phyloP scores from a whole-genome alignment of 768 basidiomycete species.

The Tricholoma sp. region DNA sequence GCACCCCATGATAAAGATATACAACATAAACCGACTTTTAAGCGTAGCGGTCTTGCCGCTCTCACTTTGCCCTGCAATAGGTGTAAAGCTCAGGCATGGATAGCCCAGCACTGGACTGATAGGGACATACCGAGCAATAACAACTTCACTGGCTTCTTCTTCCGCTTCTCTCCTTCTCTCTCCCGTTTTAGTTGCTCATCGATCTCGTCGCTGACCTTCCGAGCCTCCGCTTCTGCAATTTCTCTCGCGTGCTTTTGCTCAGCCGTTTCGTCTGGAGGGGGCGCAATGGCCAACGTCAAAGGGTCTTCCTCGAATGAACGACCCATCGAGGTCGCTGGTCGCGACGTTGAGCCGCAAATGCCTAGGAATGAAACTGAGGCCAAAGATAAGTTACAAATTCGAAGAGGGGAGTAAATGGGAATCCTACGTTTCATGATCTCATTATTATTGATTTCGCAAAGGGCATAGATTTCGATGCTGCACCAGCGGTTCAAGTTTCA shows the following conservation, averaged over 20 bases:
- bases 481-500: conserved; percentile 2
- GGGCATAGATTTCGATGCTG: conserved; percentile 11
- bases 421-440: conserved; percentile 6
- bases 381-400: conserved; percentile 4
- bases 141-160: conserved; percentile 66
- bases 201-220: conserved; percentile 63
- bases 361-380: conserved; percentile 9
- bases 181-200: conserved; percentile 70
- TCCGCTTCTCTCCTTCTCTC: conserved; percentile 50
- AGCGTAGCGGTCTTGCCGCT: conserved; percentile 78
- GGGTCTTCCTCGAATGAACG: conserved; percentile 53
- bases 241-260: conserved; percentile 53
- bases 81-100: background rate
- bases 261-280: conserved; percentile 58
- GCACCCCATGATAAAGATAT: conserved; percentile 5
- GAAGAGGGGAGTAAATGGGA: background rate
- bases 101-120: background rate
- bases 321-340: conserved; percentile 17
- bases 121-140: conserved; percentile 54
- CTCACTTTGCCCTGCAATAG: conserved; percentile 53
- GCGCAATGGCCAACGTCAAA: conserved; percentile 52
- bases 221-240: conserved; percentile 56
- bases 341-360: conserved; percentile 9
- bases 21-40: conserved; percentile 46
- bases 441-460: conserved; percentile 14